Base-by-base conservation (phyloP, 768 basidiomycete species). In the Crepidotus variabilis region DNA sequence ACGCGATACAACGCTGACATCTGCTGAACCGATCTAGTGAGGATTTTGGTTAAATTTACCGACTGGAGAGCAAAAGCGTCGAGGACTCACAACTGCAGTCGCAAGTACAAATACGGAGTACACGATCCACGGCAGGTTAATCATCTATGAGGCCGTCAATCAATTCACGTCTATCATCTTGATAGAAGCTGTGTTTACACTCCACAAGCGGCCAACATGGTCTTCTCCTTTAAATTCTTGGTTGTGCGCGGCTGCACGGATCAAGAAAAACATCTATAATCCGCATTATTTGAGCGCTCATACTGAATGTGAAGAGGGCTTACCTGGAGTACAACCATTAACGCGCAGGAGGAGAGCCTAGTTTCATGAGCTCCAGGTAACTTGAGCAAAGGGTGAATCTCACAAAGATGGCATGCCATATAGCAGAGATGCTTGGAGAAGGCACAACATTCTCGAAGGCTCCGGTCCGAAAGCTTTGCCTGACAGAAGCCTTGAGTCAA, bases 381-480 rank as follows among this genome's bases (percentile, higher is more conserved):
- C 23, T 5, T 43, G 20, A 36, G 28, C 43, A 13, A 10, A 36
- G 28, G 8, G 47, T 13, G 18, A 35, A 6, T 67, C 75, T 58
- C 58, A 78, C 79, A 81, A 66, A 0, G 76, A 68, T n/a, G 79
- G 78, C 65, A 76, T 72, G 6, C 77, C 78, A 57, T 80, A 79
- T 16, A 81, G 64, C 50, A 80, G 63, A 5, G 78, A 78, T 4
- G 78, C 76, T 58, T 79, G 79, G 10, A 78, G 62, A 4, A 80
- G 63, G 59, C 79, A 81, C 6, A 80, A 62, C 59, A 72, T 64
- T 24, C 66, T 67, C 1, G 72, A 67, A 16, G 79, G 80, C 59
- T 82, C 76, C 7, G 76, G 75, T 3, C 79, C 78, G 16, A 69
- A 72, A 2, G 64, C 61, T 80, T 80, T 18, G 76, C 62, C 34